phyloP scores from a whole-genome alignment of 2,329 filamentous ascomycete species.

The Ceratocystis cubensis region DNA sequence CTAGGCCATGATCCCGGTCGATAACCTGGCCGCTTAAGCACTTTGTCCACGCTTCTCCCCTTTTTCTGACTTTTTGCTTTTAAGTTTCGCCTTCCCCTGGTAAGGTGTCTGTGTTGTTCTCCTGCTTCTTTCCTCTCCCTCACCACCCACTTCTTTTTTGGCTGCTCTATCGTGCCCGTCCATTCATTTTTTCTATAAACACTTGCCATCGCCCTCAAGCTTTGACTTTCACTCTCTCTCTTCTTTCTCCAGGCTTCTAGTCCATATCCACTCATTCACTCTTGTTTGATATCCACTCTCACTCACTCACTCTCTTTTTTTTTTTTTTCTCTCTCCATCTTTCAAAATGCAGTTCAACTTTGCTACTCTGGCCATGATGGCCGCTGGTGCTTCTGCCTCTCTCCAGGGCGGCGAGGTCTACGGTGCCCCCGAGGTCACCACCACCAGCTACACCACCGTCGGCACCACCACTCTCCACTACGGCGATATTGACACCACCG shows the following conservation, averaged over 20 bases:
- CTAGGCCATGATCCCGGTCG: background rate
- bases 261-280: conserved; percentile 5
- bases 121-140: conserved; percentile 9
- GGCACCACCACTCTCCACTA: conserved; percentile 7
- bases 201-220: background rate
- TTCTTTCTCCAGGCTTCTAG: conserved; percentile 4
- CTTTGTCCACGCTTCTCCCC: background rate
- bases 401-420: conserved; percentile 1
- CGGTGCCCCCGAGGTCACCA: background rate
- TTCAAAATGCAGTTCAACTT: conserved; percentile 21
- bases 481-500: conserved; percentile 16
- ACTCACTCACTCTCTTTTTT: background rate
- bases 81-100: conserved; percentile 19
- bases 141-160: conserved; percentile 6
- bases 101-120: conserved; percentile 12
- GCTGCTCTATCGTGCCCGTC: conserved; percentile 16
- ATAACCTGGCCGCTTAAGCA: background rate
- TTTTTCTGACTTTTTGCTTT: conserved; percentile 14
- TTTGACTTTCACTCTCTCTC: background rate
- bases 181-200: conserved; percentile 18
- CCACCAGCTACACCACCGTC: conserved; percentile 12
- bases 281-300: conserved; percentile 15
- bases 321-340: background rate
- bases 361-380: conserved; percentile 19
- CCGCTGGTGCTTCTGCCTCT: conserved; percentile 12